Evolutionary conservation across 148 eudicot species (phyloP).

Genomic region (Vaccinium myrtillus): DNA sequence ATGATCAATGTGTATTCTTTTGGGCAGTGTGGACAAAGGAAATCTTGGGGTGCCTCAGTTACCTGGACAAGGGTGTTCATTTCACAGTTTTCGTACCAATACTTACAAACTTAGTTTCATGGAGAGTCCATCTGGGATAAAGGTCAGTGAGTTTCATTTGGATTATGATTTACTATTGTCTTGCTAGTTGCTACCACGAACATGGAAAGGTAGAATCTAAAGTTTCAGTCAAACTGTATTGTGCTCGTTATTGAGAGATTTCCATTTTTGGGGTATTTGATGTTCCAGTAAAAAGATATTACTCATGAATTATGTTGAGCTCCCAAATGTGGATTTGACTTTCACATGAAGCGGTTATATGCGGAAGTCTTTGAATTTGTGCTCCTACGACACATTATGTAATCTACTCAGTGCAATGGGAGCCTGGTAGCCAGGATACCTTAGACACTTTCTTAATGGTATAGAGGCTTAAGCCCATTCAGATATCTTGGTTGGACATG

Average conservation of each 20-base stretch:
- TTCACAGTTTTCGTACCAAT: conserved; percentile 93
- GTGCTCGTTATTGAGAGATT: background rate
- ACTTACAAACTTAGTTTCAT: conserved; percentile 91
- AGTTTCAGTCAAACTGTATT: background rate
- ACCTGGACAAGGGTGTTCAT: conserved; percentile 97
- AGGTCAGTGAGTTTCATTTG: conserved; percentile 42
- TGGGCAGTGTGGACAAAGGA: conserved; percentile 78
- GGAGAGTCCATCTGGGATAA: conserved; percentile 98
- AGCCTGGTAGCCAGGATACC: background rate
- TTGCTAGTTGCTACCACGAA: background rate
- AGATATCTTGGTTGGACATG: background rate
- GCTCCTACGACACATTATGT: background rate
- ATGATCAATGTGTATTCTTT: conserved; percentile 16
- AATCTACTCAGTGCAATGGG: background rate
- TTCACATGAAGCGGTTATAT: background rate
- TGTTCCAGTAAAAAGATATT: background rate
- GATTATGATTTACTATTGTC: background rate
- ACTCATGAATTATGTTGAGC: too few relatives aligned
- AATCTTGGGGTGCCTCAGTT: conserved; percentile 99
- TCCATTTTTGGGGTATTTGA: background rate
- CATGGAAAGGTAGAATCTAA: background rate
- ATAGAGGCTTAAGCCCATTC: background rate
- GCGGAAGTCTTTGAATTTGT: background rate
- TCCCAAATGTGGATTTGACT: background rate
- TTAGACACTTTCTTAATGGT: background rate